These are phyloP conservation scores for Penicillium cinerascens DNA, from an alignment of 495 filamentous ascomycete genomes.

Conservation along the genomic window DNA sequence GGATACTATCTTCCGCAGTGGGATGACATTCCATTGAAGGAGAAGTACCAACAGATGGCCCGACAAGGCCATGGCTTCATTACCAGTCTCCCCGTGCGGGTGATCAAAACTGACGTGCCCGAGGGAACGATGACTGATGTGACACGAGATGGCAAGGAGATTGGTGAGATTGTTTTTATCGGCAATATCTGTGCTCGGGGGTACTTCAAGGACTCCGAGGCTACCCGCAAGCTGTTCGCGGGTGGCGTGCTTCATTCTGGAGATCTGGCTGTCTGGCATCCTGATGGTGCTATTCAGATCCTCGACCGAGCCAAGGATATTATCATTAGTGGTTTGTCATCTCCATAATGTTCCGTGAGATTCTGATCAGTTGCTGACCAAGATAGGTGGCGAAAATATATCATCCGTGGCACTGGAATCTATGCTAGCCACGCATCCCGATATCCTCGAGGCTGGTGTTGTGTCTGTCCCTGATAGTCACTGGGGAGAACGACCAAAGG, in stretches of 20 bases:
- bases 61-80: constrained; percentile 92
- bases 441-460: constrained; percentile 85
- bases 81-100: constrained; percentile 73
- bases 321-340: constrained; percentile 81
- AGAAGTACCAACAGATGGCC: constrained; percentile 84
- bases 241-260: constrained; percentile 88
- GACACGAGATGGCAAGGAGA: constrained; percentile 73
- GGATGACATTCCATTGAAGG: constrained; percentile 64
- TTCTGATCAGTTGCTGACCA: constrained; percentile 5
- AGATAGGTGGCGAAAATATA: constrained; percentile 89
- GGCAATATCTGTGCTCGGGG: constrained; percentile 92
- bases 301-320: constrained; percentile 95
- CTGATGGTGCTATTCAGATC: constrained; percentile 87
- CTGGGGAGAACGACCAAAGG: constrained; percentile 94
- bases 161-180: constrained; percentile 86
- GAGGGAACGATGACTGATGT: constrained; percentile 73
- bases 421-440: constrained; percentile 86
- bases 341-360: background rate
- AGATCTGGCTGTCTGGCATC: constrained; percentile 88
- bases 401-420: constrained; percentile 88
- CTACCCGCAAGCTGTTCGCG: constrained; percentile 81
- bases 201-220: constrained; percentile 87
- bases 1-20: constrained; percentile 83
- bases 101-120: constrained; percentile 73
- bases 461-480: constrained; percentile 86